Percentiles rank a stretch among this genome's conserved stretches.
These are phyloP conservation scores for Talaromyces pinophilus DNA, from an alignment of 2,329 filamentous ascomycete species.

Conservation along the genomic window DNA sequence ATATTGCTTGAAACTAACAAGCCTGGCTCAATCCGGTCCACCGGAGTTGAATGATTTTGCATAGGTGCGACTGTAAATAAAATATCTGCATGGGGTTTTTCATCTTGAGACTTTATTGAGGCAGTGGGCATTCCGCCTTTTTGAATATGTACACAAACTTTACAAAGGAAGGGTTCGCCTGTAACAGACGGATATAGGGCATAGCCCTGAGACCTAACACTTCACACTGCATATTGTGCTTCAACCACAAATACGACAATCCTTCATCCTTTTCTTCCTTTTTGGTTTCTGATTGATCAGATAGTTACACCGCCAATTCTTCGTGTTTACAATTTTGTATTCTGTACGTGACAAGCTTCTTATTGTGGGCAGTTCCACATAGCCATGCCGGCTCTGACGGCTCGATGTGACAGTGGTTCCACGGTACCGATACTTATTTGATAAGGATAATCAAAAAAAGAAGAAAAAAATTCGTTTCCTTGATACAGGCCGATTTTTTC, in stretches of 20 bases:
- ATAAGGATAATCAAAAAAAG: neutral
- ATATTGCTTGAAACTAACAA: too few relatives aligned
- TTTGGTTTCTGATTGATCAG: neutral
- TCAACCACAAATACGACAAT: neutral
- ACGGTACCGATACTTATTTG: neutral
- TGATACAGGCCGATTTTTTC: neutral
- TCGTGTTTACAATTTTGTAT: neutral
- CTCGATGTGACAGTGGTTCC: conserved; percentile 1
- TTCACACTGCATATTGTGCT: neutral
- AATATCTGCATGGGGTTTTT: too few relatives aligned
- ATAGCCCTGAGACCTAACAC: conserved; percentile 1
- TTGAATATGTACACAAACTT: neutral
- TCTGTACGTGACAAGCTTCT: conserved; percentile 1
- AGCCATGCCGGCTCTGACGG: neutral
- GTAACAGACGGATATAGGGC: neutral
- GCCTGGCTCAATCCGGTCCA: too few relatives aligned
- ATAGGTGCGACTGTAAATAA: too few relatives aligned
- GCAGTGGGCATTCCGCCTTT: neutral
- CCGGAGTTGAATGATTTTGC: too few relatives aligned
- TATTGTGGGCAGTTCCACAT: neutral
- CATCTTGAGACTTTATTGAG: too few relatives aligned
- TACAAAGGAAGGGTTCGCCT: neutral
- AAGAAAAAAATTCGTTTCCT: neutral
- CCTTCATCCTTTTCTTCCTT: neutral
- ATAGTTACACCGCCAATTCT: conserved; percentile 6